phyloP scores from a whole-genome alignment of 169 alveolate species.

The Plasmodium berghei region DNA sequence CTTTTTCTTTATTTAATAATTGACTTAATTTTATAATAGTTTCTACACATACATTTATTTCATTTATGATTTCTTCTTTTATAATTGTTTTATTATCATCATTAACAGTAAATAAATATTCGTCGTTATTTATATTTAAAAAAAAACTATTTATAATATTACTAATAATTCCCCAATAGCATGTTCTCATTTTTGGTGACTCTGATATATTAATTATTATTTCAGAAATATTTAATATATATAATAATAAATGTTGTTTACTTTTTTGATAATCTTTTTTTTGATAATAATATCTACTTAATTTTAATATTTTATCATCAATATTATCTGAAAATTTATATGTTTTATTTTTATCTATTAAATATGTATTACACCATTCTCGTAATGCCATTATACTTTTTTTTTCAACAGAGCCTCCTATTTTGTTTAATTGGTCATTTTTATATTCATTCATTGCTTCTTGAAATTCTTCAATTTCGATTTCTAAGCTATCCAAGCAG shows the following conservation, averaged over 20 bases:
- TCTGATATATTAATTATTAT: conserved; percentile 81
- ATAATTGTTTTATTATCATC: conserved; percentile 76
- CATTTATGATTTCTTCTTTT: conserved; percentile 80
- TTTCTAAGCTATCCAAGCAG: conserved; percentile 45
- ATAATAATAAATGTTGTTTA: conserved; percentile 80
- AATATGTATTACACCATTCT: conserved; percentile 78
- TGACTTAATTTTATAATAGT: conserved; percentile 79
- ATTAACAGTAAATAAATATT: conserved; percentile 59
- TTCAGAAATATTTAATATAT: conserved; percentile 83
- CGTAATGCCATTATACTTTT: conserved; percentile 78
- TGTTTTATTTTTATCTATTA: conserved; percentile 54
- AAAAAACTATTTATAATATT: conserved; percentile 79
- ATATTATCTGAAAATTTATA: conserved; percentile 77
- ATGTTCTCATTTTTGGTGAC: conserved; percentile 79
- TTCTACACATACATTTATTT: conserved; percentile 80
- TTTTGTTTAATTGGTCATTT: conserved; percentile 80
- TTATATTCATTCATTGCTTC: conserved; percentile 80
- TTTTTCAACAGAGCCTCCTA: conserved; percentile 80
- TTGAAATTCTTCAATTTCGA: conserved; percentile 79
- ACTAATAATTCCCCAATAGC: conserved; percentile 87
- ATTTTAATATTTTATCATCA: conserved; percentile 79
- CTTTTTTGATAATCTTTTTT: conserved; percentile 83
- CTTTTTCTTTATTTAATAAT: conserved; percentile 78
- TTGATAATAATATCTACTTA: conserved; percentile 83
- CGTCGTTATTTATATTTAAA: conserved; percentile 72